Evolutionary conservation across 306 rosid genomes (phyloP).

Genomic region (Glycine latifolia): DNA sequence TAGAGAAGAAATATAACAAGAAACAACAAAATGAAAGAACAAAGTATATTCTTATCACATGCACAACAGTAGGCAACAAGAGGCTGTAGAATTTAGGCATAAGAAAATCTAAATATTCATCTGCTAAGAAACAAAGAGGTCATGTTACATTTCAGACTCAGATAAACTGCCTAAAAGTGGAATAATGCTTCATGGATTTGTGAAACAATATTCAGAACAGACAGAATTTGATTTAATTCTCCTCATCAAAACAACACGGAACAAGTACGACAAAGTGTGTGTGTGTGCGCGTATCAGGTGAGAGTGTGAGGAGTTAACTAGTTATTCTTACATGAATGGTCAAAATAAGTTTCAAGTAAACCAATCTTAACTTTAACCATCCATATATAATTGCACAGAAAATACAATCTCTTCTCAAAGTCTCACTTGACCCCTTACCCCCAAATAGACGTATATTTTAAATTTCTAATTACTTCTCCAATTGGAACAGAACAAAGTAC

Average conservation of each 20-base stretch:
- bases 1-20: background rate
- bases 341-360: background rate
- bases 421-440: background rate
- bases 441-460: background rate
- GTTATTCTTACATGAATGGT: background rate
- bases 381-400: background rate
- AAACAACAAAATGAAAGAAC: background rate
- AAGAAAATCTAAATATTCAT: conserved; percentile 5
- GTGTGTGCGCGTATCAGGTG: background rate
- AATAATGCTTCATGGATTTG: background rate
- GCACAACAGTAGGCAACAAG: background rate
- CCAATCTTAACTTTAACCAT: background rate
- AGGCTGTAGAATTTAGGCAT: conserved; percentile 7
- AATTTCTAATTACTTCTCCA: conserved; percentile 12
- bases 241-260: background rate
- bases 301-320: background rate
- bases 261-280: background rate
- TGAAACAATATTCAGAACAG: conserved; percentile 9
- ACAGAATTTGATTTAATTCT: background rate
- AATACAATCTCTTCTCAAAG: background rate
- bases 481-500: background rate
- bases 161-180: background rate
- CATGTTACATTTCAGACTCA: background rate
- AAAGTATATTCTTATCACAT: conserved; percentile 22
- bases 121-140: background rate